Evolutionary conservation across 2,329 filamentous ascomycete genomes (phyloP), one percentile per base, ranked within the genome.

Genomic region (Apiospora hydei): DNA sequence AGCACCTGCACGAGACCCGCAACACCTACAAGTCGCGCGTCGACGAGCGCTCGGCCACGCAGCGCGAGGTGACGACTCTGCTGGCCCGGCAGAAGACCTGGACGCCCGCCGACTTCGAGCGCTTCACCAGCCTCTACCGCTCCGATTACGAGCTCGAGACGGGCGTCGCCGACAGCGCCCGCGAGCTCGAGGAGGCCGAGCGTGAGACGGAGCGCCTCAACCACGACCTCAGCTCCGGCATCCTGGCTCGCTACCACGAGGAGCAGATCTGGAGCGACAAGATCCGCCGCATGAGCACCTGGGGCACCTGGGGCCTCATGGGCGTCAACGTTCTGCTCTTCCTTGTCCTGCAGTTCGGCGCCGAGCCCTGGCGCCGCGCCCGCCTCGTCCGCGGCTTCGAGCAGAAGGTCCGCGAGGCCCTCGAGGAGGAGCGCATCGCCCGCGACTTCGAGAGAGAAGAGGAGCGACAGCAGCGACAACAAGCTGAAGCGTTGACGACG

Each of bases 221-320:
- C 71, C 89, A 91, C 70, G 89, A 91, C 77, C 85, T 99, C 70
- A 96, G 93, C 80, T 91, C 92, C 74, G 91, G 92, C 69, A 98
- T 98, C 77, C 86, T 98, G 69, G 93, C 93, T 74, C 90, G 97
- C 73, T 99, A 99, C 83, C 96, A 99, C 82, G 96, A 99, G 84
- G 96, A 99, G 85, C 96, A 99, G 85, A 97, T 99, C 71, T 99
- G 96, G 96, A 97, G 94, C 80, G 96, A 99, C 81, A 96, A 97
- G 77, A 99, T 99, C 80, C 89, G 96, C 47, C 88, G 96, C 75
- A 98, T 98, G 87, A 96, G 93, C 81, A 99, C 96, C 0, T 99
- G 96, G 96, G 96, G 97, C 47, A 99, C 96, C 0, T 98, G 97
- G 91, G 96, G 96, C 0, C 85, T 99, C 74, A 99, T 99, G 96